Conservation (phyloP, 1,284 basidiomycete genomes). For the Rugiboletus extremiorientalis region DNA sequence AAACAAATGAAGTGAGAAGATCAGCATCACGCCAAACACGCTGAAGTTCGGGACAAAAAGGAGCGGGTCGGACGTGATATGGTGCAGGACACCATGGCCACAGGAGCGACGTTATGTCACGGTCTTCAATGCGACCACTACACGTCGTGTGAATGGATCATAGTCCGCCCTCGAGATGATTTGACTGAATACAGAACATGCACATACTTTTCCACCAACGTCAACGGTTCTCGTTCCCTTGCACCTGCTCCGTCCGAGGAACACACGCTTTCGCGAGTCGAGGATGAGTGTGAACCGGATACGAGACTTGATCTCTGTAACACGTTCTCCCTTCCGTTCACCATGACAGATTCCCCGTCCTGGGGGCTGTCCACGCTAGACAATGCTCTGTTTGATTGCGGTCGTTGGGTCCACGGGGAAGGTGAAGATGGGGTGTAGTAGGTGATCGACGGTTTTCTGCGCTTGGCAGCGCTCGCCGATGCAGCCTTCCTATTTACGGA, state of each 20-base stretch:
- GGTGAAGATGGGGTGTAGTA: slow-evolving; percentile 41
- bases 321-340: slow-evolving; percentile 14
- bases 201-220: slow-evolving; percentile 31
- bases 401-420: slow-evolving; percentile 23
- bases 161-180: neutral
- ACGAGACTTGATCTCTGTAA: slow-evolving; percentile 24
- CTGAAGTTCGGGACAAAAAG: neutral
- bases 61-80: neutral
- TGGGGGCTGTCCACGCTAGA: neutral
- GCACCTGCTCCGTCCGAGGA: slow-evolving; percentile 1
- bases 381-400: neutral
- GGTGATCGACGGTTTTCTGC: slow-evolving; percentile 63
- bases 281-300: slow-evolving; percentile 13
- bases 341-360: slow-evolving; percentile 4
- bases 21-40: neutral
- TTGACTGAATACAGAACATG: neutral
- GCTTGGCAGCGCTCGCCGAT: slow-evolving; percentile 13
- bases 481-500: slow-evolving; percentile 1
- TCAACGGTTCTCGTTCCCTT: slow-evolving; percentile 29
- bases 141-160: neutral
- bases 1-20: neutral
- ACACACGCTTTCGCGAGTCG: slow-evolving; percentile 17
- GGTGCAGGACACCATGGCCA: neutral
- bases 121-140: neutral
- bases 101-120: neutral